These are phyloP conservation scores for Fragaria vesca DNA, from an alignment of 306 rosid species.

Conservation along the genomic window DNA sequence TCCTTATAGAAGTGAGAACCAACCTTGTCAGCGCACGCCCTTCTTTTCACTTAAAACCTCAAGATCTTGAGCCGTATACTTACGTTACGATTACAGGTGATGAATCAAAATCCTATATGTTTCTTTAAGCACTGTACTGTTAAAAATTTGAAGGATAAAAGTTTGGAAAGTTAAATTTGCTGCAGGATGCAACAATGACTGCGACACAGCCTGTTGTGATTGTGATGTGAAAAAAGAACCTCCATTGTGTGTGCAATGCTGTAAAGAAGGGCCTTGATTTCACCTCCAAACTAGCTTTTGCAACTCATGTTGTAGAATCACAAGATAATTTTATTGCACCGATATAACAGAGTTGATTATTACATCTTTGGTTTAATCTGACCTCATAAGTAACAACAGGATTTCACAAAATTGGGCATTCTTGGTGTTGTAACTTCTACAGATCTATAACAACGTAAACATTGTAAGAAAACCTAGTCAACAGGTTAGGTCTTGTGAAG, in stretches of 20 bases:
- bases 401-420: slow-evolving; percentile 10
- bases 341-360: slow-evolving; percentile 14
- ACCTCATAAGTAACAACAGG: slow-evolving; percentile 25
- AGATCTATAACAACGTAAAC: slow-evolving; percentile 24
- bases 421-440: slow-evolving; percentile 21
- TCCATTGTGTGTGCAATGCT: slow-evolving; percentile 79
- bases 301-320: slow-evolving; percentile 15
- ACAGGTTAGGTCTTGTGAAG: slow-evolving; percentile 27
- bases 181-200: slow-evolving; percentile 89
- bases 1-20: slow-evolving; percentile 24
- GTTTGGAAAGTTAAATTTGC: not conserved
- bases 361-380: slow-evolving; percentile 12
- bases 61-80: slow-evolving; percentile 34
- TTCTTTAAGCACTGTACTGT: not conserved
- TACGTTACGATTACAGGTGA: slow-evolving; percentile 69
- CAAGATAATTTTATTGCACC: slow-evolving; percentile 5
- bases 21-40: slow-evolving; percentile 39
- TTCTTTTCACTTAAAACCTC: slow-evolving; percentile 26
- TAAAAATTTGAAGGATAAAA: not conserved
- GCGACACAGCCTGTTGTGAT: slow-evolving; percentile 73
- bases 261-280: slow-evolving; percentile 55
- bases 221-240: slow-evolving; percentile 68
- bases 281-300: not conserved
- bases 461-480: not conserved
- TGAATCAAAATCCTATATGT: not conserved